Percentiles rank a stretch among this genome's conserved stretches.
These are phyloP conservation scores for Lathyrus oleraceus DNA, from an alignment of 306 rosid genomes.

Conservation along the genomic window DNA sequence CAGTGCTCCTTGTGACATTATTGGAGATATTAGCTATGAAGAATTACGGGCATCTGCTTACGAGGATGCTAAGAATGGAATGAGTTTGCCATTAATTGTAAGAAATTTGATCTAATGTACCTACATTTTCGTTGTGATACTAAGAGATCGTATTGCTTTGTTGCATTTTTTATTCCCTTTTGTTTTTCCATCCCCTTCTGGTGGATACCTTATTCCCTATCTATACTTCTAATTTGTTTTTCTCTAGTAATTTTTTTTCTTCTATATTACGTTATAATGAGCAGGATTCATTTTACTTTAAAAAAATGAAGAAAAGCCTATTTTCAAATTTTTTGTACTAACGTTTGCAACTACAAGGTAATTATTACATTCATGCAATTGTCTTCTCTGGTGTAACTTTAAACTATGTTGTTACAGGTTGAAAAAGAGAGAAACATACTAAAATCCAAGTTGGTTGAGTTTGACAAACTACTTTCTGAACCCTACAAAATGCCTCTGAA, in stretches of 20 bases:
- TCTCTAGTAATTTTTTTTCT: background rate
- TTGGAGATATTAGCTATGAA: conserved; percentile 88
- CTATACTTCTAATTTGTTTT: conserved; percentile 21
- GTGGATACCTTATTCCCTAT: conserved; percentile 6
- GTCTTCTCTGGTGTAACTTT: conserved; percentile 31
- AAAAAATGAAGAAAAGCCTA: conserved; percentile 1
- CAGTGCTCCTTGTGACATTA: conserved; percentile 82
- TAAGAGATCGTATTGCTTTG: conserved; percentile 13
- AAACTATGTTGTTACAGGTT: conserved; percentile 55
- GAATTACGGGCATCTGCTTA: conserved; percentile 85
- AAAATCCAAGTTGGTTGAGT: conserved; percentile 69
- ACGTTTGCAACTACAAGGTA: conserved; percentile 9
- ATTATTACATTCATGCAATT: conserved; percentile 20
- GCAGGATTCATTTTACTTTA: too few species aligned
- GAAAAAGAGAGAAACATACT: conserved; percentile 84
- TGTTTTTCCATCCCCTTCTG: background rate
- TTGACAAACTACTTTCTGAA: conserved; percentile 66
- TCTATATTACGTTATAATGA: too few species aligned
- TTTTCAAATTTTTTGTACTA: background rate
- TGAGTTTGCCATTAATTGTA: conserved; percentile 71
- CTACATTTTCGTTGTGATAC: conserved; percentile 11
- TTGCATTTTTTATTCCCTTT: conserved; percentile 8
- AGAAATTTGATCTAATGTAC: conserved; percentile 42
- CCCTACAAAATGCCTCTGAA: conserved; percentile 42
- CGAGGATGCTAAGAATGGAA: conserved; percentile 75